A percentile compares a stretch with the other conserved stretches of the same genome.
phyloP scores from a whole-genome alignment of 805 yeast genomes.

The Hemisphaericaspora nanyangensis region DNA sequence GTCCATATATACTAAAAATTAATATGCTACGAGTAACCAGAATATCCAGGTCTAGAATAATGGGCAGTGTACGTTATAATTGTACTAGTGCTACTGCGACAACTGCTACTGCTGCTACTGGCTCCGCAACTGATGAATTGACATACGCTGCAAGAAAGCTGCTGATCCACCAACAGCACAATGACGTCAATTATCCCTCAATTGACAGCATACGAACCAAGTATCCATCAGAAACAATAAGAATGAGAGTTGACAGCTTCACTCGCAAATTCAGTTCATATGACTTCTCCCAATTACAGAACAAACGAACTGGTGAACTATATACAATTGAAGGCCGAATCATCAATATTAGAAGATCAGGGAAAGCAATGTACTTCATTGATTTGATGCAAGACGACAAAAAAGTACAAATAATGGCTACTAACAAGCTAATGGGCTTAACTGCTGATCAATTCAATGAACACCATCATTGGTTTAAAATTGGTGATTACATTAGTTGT shows the following conservation, averaged over 20 bases:
- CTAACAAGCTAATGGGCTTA: slow-evolving; percentile 44
- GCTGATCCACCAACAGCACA: neutral
- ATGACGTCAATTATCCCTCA: slow-evolving; percentile 8
- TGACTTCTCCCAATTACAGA: slow-evolving; percentile 9
- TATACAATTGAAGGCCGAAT: slow-evolving; percentile 52
- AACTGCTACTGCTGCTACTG: no score
- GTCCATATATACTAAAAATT: no score
- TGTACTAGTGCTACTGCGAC: no score
- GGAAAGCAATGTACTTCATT: slow-evolving; percentile 64
- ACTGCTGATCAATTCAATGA: slow-evolving; percentile 40
- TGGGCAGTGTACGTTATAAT: no score
- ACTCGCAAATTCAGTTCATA: slow-evolving; percentile 4
- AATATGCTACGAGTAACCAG: no score
- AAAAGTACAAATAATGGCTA: slow-evolving; percentile 60
- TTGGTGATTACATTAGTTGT: slow-evolving; percentile 70
- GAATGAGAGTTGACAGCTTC: slow-evolving; percentile 5
- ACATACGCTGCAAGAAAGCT: neutral
- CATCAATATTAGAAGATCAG: slow-evolving; percentile 54
- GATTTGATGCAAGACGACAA: slow-evolving; percentile 62
- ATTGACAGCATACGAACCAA: slow-evolving; percentile 7
- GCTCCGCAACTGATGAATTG: no score
- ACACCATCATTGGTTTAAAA: slow-evolving; percentile 43
- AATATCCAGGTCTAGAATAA: no score
- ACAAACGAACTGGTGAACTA: slow-evolving; percentile 4
- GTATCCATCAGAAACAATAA: neutral